These are phyloP conservation scores for Xylaria multiplex DNA, from an alignment of 2,329 filamentous ascomycete species.

Conservation along the genomic window DNA sequence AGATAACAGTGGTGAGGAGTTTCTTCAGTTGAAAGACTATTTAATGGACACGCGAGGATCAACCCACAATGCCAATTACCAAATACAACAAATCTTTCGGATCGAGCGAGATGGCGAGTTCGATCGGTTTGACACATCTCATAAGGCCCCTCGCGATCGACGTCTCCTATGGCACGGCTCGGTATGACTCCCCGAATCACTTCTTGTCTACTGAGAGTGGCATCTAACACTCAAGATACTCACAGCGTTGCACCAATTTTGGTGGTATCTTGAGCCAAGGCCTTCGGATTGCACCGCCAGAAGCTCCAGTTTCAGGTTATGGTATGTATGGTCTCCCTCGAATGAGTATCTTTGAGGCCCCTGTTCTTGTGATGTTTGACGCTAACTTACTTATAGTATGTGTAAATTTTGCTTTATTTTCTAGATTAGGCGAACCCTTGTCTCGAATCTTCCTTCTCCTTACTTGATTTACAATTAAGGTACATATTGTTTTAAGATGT, in stretches of 20 bases:
- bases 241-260: slow-evolving; percentile 76
- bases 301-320: slow-evolving; percentile 76
- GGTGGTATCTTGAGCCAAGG: slow-evolving; percentile 89
- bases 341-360: neutral
- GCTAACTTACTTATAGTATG: slow-evolving; percentile 30
- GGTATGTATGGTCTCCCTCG: slow-evolving; percentile 21
- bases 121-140: slow-evolving; percentile 70
- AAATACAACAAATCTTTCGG: slow-evolving; percentile 81
- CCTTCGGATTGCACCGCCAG: slow-evolving; percentile 86
- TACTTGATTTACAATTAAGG: neutral
- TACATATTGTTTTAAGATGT: slow-evolving; percentile 47
- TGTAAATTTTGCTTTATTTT: neutral
- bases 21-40: slow-evolving; percentile 71
- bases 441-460: neutral
- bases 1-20: slow-evolving; percentile 69
- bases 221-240: neutral
- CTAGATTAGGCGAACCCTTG: neutral
- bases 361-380: neutral
- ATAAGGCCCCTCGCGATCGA: slow-evolving; percentile 67
- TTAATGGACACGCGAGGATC: slow-evolving; percentile 71
- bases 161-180: slow-evolving; percentile 90
- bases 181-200: neutral
- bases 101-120: slow-evolving; percentile 79
- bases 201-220: neutral
- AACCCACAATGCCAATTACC: slow-evolving; percentile 71